phyloP scores from a whole-genome alignment of 164 flowering plant species.

The Chimonanthus praecox region DNA sequence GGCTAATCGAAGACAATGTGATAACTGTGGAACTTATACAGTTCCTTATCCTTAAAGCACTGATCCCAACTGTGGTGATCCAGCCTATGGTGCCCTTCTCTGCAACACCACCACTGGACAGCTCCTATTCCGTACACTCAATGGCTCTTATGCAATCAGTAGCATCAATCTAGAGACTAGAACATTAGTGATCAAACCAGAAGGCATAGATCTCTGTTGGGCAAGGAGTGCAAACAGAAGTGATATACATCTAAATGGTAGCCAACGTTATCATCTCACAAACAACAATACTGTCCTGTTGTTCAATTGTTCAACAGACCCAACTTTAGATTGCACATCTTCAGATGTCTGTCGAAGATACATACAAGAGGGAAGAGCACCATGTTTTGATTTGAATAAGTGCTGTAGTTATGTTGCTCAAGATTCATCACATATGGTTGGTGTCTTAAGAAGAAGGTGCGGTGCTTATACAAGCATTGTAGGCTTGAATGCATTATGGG shows the following conservation, averaged over 20 bases:
- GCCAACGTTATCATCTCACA: neutral
- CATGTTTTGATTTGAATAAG: neutral
- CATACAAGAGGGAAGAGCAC: neutral
- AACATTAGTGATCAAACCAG: constrained; percentile 3
- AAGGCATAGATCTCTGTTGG: constrained; percentile 1
- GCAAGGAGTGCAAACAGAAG: neutral
- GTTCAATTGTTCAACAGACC: neutral
- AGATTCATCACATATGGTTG: neutral
- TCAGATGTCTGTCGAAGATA: neutral
- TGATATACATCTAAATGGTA: neutral
- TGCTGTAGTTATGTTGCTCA: neutral
- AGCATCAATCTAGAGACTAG: neutral
- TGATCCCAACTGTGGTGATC: constrained; percentile 9
- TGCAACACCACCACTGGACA: neutral
- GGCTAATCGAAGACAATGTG: neutral
- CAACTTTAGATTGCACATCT: neutral
- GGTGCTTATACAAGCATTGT: constrained; percentile 1
- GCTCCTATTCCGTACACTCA: constrained; percentile 6
- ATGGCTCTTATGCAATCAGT: constrained; percentile 2
- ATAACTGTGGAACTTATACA: constrained; percentile 1
- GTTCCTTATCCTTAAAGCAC: constrained; percentile 14
- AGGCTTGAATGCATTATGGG: no score
- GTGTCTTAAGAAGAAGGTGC: neutral
- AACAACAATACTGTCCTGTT: neutral
- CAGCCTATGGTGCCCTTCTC: neutral